Base-by-base conservation (phyloP, 352 stramenopile species). In the Phytophthora pluvialis region DNA sequence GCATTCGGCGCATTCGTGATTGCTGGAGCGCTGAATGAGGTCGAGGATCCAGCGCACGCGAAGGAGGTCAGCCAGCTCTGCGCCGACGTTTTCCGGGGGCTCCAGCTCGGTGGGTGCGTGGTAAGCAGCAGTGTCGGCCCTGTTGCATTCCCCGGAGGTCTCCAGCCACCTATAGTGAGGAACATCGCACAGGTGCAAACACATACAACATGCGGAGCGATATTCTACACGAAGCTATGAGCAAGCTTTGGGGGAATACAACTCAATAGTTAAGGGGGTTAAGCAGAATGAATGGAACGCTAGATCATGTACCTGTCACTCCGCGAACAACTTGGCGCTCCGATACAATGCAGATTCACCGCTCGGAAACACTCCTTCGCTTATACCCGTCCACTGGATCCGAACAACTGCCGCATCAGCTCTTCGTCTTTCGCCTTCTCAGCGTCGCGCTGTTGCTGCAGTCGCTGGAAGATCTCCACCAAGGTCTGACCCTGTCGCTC, bases 191-290 rank as follows among this genome's bases (percentile, higher is more conserved):
- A 77, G 26, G 33, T 87, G 3, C 75, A 87, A 60, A 70, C 64
- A 36, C 70, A 83, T 38, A 87, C 78, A 48, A 84, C 67, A 31
- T 83, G 75, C 28, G 78, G 70, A 13, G 78, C 71, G 15, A 46
- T 87, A 18, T 79, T 87, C 44, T 79, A 77, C 64, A 48, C 50
- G 48, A 67, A 74, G 52, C 9, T 13, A 45, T 60, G 35, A 61
- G 54, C 38, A 46, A 46, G 16, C 48, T 35, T 16, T 6, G 39
- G 21, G 4, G 5, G 13, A 42, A 40, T 29, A 60, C 25, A 58
- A 8, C 21, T 64, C 25, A 72, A 45, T 44, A 61, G 31, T 50
- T 46, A 29, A 53, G 33, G 32, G 60, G 47, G 31, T 50, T 46
- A 29, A 53, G 33, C 40, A 66, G 47, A 55, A 59, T 42, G 33